A percentile compares a stretch with the other conserved stretches of the same genome.
These are phyloP conservation scores for Xylaria sp. DNA, from an alignment of 2,329 filamentous ascomycete genomes.

Conservation along the genomic window DNA sequence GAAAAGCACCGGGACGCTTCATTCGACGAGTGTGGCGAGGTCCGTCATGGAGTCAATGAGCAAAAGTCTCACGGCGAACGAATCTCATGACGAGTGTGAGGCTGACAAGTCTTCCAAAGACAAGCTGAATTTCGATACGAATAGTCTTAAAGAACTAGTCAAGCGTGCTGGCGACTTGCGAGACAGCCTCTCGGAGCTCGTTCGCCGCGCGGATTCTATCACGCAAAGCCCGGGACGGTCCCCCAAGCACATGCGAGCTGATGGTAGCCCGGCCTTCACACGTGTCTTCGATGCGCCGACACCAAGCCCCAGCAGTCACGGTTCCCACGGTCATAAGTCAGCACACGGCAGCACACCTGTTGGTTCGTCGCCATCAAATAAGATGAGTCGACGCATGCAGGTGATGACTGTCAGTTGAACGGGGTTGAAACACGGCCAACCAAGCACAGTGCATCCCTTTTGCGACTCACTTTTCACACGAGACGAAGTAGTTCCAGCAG, in stretches of 20 bases:
- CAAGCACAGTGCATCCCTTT: background rate
- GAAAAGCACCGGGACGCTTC: constrained; percentile 32
- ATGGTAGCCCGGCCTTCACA: constrained; percentile 63
- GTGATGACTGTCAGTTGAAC: constrained; percentile 58
- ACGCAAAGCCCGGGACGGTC: constrained; percentile 52
- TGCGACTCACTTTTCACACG: background rate
- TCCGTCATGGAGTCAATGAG: constrained; percentile 62
- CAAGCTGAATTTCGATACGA: constrained; percentile 63
- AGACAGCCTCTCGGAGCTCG: constrained; percentile 53
- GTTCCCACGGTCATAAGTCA: constrained; percentile 49
- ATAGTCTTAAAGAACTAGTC: constrained; percentile 61
- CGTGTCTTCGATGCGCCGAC: constrained; percentile 59
- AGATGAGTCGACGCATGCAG: constrained; percentile 51
- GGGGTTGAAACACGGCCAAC: background rate
- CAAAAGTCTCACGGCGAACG: constrained; percentile 39
- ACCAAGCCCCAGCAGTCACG: constrained; percentile 48
- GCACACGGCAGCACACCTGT: constrained; percentile 46
- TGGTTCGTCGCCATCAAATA: constrained; percentile 48
- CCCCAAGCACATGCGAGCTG: constrained; percentile 42
- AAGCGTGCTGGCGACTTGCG: constrained; percentile 56
- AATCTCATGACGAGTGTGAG: constrained; percentile 34
- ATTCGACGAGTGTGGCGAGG: constrained; percentile 48
- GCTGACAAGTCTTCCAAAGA: constrained; percentile 37
- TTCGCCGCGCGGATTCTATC: constrained; percentile 55
- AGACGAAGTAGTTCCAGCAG: constrained; percentile 12